Percentiles rank a stretch among this genome's conserved stretches.
Evolutionary conservation across 805 yeast genomes (phyloP).

Genomic region (Saccharomyces paradoxus): DNA sequence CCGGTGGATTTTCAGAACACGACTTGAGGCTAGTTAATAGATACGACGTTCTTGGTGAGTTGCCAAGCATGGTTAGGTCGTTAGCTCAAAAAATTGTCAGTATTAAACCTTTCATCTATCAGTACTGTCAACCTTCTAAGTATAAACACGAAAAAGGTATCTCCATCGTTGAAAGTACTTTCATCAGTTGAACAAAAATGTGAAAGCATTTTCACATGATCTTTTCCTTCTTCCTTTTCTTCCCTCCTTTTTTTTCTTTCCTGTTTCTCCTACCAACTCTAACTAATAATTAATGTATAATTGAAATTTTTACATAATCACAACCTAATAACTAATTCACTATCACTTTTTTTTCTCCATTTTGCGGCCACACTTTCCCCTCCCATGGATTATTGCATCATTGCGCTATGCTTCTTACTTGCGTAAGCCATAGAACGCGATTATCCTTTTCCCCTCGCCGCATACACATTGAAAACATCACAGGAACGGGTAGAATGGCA

Average conservation of each 20-base stretch:
- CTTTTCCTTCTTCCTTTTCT: not conserved
- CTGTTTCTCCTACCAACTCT: not conserved
- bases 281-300: not conserved
- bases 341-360: not conserved
- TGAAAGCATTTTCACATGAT: not conserved
- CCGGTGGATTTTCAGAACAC: conserved; percentile 36
- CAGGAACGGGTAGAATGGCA: not conserved
- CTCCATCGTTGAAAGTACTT: conserved; percentile 71
- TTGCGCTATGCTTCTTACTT: not conserved
- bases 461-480: not conserved
- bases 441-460: not conserved
- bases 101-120: conserved; percentile 77
- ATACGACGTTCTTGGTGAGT: conserved; percentile 83
- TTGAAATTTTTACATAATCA: not conserved
- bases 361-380: not conserved
- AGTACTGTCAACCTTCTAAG: conserved; percentile 56
- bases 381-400: not conserved
- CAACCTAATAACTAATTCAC: not conserved
- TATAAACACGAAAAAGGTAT: conserved; percentile 53
- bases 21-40: conserved; percentile 59
- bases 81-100: conserved; percentile 78
- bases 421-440: not conserved
- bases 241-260: not conserved
- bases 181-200: conserved; percentile 35
- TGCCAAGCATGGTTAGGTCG: conserved; percentile 71